Evolutionary conservation across 2,329 filamentous ascomycete species (phyloP).

Genomic region (Neopestalotiopsis clavispora): DNA sequence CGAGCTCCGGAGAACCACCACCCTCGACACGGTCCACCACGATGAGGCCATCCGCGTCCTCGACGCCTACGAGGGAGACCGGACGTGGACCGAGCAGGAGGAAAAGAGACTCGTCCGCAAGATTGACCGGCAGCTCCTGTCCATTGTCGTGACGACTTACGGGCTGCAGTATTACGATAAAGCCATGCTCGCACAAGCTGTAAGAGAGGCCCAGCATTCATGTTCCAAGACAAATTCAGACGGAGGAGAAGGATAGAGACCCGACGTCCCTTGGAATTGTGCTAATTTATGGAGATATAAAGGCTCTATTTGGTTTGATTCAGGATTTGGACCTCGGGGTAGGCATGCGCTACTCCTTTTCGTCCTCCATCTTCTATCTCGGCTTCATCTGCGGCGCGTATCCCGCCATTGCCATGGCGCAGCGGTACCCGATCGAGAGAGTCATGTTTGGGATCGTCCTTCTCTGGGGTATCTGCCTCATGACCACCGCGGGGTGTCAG

Average conservation of each 20-base stretch:
- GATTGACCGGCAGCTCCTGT: conserved; percentile 48
- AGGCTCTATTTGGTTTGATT: conserved; percentile 35
- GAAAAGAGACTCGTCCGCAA: conserved; percentile 46
- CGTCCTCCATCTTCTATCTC: conserved; percentile 40
- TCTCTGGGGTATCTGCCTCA: conserved; percentile 37
- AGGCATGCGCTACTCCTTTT: conserved; percentile 36
- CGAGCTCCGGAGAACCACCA: neutral
- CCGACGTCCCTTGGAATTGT: neutral
- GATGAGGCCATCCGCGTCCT: neutral
- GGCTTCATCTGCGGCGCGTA: conserved; percentile 38
- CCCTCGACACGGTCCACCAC: neutral
- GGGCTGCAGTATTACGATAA: conserved; percentile 37
- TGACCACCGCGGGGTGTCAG: conserved; percentile 38
- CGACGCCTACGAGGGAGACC: neutral
- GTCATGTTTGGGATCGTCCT: conserved; percentile 36
- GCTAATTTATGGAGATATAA: neutral
- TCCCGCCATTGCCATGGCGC: conserved; percentile 35
- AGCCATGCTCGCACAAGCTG: conserved; percentile 30
- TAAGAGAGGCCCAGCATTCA: neutral
- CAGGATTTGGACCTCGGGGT: conserved; percentile 31
- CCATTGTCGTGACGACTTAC: conserved; percentile 45
- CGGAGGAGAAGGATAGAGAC: no score
- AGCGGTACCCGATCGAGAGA: conserved; percentile 32
- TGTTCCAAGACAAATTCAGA: no score
- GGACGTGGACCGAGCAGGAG: conserved; percentile 3